Evolutionary conservation across 148 eudicot genomes (phyloP), one percentile per base, ranked within the genome.

Genomic region (Amaranthus cruentus): DNA sequence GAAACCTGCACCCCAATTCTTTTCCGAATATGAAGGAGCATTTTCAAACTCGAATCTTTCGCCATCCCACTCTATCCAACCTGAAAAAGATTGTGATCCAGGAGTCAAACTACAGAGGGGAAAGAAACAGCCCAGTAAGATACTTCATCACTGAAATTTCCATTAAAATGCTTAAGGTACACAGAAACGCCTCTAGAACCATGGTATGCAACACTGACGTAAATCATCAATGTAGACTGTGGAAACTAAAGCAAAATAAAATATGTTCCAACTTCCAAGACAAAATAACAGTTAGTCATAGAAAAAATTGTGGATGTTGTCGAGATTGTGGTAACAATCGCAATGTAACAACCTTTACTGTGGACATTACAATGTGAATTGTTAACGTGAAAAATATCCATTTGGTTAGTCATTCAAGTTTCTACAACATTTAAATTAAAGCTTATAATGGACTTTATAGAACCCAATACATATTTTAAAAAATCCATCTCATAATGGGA

Each of bases 31-130:
- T 42, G 98, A 95, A 65, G 98, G 98, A 71, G 98, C 98, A 81
- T 95, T 79, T 86, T 81, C 77, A 80, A 95, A 95, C 82, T 95
- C 97, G 73, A 68, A 91, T 82, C 96, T 84, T 80, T 91, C 89
- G 66, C 87, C 98, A 80, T 78, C 97, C 98, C 98, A 95, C 82
- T 95, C 98, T 62, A 95, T 91, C 98, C 98, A 95, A 67, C 98
- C 98, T 95, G 91, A 74, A 84, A 72, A 13, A 81, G 70, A 73
- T 72, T 52, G 71, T 47, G 78, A 51, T 51, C 46, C 43, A 15
- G 73, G 63, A 9, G 60, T 62, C 53, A 58, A 55, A 38, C 48
- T 49, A 49, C 55, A 59, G 51, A 54, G 70, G 7, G 69, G 57
- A 63, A 13, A 46, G 38, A 28, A 53, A 65, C 43, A 10, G 7